These are phyloP conservation scores for Myxozyma monticola DNA, from an alignment of 805 yeast genomes.

Conservation along the genomic window DNA sequence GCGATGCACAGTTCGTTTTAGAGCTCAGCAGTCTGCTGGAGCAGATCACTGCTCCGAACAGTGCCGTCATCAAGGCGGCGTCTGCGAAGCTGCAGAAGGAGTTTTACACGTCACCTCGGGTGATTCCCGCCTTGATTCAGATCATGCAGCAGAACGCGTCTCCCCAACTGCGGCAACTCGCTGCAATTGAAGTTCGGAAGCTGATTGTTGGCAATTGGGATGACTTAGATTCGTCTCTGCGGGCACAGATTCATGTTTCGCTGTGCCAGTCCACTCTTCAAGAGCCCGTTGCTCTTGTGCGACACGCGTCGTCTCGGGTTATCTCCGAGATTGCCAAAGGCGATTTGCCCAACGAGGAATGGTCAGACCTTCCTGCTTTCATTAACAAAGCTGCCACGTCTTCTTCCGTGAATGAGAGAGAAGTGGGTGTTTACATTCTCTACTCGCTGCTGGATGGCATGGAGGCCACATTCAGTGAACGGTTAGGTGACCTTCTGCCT, in stretches of 20 bases:
- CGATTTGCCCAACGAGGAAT: conserved; percentile 65
- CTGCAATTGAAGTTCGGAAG: conserved; percentile 96
- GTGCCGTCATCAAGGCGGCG: conserved; percentile 77
- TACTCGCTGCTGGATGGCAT: conserved; percentile 74
- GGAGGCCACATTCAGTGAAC: conserved; percentile 55
- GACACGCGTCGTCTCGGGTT: conserved; percentile 88
- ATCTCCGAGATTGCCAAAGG: conserved; percentile 79
- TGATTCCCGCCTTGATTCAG: conserved; percentile 81
- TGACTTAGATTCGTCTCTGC: conserved; percentile 37
- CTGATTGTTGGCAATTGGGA: conserved; percentile 72
- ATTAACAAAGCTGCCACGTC: conserved; percentile 68
- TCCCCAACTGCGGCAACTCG: conserved; percentile 78
- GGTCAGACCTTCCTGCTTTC: conserved; percentile 76
- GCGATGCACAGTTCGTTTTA: conserved; percentile 15
- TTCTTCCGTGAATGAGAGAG: conserved; percentile 60
- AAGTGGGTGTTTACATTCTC: conserved; percentile 78
- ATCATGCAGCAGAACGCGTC: conserved; percentile 69
- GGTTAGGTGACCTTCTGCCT: conserved; percentile 65
- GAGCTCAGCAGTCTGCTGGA: conserved; percentile 44
- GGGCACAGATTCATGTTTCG: conserved; percentile 64
- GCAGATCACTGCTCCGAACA: conserved; percentile 77
- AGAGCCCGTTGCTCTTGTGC: conserved; percentile 62
- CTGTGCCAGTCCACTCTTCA: conserved; percentile 67
- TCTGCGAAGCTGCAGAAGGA: conserved; percentile 70
- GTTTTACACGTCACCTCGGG: conserved; percentile 65